Evolutionary conservation across 805 yeast species (phyloP).

Genomic region (Candida sanyiensis): DNA sequence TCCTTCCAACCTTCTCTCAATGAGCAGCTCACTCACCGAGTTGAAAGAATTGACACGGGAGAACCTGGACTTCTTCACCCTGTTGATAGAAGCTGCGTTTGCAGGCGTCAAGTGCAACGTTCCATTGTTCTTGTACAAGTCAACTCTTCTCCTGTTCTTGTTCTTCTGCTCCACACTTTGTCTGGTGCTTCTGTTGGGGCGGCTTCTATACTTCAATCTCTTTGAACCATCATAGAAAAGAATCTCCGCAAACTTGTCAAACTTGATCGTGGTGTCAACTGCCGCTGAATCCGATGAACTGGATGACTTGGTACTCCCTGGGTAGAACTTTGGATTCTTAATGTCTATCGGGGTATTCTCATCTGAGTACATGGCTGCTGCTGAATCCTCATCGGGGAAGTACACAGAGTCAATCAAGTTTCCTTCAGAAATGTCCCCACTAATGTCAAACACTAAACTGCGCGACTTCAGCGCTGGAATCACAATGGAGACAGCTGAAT

Average conservation of each 20-base stretch:
- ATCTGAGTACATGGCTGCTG: conserved; percentile 2
- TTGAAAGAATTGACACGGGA: background rate
- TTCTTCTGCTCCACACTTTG: conserved; percentile 13
- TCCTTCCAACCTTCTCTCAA: background rate
- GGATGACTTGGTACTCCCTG: background rate
- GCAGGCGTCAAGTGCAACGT: conserved; percentile 7
- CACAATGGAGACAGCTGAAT: conserved; percentile 14
- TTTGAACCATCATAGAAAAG: conserved; percentile 25
- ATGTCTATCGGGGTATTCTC: conserved; percentile 13
- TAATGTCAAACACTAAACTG: conserved; percentile 9
- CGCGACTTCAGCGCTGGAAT: conserved; percentile 16
- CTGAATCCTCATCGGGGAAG: conserved; percentile 8
- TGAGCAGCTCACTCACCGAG: background rate
- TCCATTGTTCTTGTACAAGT: conserved; percentile 9
- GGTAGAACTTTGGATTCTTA: conserved; percentile 9
- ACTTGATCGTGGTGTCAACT: conserved; percentile 17
- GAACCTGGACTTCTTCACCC: background rate
- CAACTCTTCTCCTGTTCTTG: conserved; percentile 2
- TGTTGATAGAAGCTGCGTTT: background rate
- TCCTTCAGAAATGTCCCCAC: conserved; percentile 14
- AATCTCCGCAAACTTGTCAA: conserved; percentile 25
- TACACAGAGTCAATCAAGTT: conserved; percentile 11
- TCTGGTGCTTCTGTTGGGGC: conserved; percentile 26
- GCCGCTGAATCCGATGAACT: background rate
- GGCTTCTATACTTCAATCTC: conserved; percentile 30